These are phyloP conservation scores for Pseudogymnoascus sp. DNA, from an alignment of 2,329 filamentous ascomycete species.

Conservation along the genomic window DNA sequence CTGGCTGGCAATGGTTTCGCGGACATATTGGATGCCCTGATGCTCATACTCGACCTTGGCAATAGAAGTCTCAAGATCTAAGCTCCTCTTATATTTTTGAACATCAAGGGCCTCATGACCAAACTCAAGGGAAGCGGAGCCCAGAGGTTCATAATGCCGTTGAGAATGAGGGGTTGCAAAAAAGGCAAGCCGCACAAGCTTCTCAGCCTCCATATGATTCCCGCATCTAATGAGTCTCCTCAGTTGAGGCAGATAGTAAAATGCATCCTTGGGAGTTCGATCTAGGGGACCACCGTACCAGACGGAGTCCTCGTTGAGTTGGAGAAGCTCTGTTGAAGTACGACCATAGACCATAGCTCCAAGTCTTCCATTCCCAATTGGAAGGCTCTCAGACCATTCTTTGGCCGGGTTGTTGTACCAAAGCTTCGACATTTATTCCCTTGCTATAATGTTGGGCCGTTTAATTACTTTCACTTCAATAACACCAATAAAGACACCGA, in stretches of 20 bases:
- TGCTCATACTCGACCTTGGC: constrained; percentile 31
- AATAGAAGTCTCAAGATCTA: constrained; percentile 31
- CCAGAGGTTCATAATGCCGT: constrained; percentile 39
- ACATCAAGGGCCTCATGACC: constrained; percentile 27
- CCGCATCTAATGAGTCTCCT: constrained; percentile 34
- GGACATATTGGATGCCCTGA: constrained; percentile 25
- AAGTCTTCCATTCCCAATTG: constrained; percentile 40
- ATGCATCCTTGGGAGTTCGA: constrained; percentile 34
- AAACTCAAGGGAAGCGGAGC: constrained; percentile 34
- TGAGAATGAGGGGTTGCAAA: constrained; percentile 38
- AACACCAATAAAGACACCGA: not conserved
- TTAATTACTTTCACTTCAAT: not conserved
- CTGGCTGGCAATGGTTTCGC: constrained; percentile 33
- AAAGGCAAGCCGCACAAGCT: constrained; percentile 34
- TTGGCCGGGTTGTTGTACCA: constrained; percentile 27
- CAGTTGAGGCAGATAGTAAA: constrained; percentile 31
- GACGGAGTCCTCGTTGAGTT: constrained; percentile 40
- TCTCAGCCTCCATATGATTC: constrained; percentile 35
- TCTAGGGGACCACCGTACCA: constrained; percentile 39
- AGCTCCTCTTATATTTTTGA: constrained; percentile 29
- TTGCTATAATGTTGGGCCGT: not conserved
- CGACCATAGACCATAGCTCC: constrained; percentile 38
- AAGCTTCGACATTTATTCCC: constrained; percentile 15
- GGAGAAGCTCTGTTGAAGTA: constrained; percentile 35
- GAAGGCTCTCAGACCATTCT: constrained; percentile 33